Percentiles rank a stretch among this genome's conserved stretches.
phyloP scores from a whole-genome alignment of 257 asterid species.

The Solanum ahanhuiri region DNA sequence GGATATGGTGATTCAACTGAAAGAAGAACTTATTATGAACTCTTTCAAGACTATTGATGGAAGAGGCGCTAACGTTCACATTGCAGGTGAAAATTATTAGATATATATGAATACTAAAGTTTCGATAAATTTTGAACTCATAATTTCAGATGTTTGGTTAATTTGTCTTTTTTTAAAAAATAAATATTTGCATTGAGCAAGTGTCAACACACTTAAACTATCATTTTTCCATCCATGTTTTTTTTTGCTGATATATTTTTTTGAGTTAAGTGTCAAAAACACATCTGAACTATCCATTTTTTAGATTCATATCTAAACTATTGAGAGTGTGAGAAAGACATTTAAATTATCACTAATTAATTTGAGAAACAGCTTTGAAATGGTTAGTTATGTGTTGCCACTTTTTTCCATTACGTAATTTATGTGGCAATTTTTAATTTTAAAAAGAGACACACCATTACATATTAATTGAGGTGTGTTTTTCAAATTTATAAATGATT shows the following conservation, averaged over 20 bases:
- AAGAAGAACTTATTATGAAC: slow-evolving; percentile 54
- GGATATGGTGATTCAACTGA: slow-evolving; percentile 52
- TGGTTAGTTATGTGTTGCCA: not conserved
- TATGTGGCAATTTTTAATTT: too few species aligned
- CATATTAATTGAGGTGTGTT: not conserved
- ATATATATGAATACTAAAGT: not conserved
- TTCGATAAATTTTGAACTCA: not conserved
- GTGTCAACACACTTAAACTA: too few species aligned
- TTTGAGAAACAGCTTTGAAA: too few species aligned
- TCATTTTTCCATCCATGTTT: too few species aligned
- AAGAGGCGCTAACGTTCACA: slow-evolving; percentile 55
- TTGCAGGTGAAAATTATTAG: slow-evolving; percentile 3
- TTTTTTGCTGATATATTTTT: too few species aligned
- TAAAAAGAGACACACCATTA: too few species aligned
- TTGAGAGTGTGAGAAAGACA: too few species aligned
- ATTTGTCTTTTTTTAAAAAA: too few species aligned
- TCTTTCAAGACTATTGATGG: slow-evolving; percentile 66
- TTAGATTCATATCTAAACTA: not conserved
- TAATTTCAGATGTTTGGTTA: not conserved
- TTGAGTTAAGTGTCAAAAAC: too few species aligned
- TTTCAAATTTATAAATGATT: too few species aligned
- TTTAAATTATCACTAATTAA: too few species aligned
- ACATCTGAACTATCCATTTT: too few species aligned
- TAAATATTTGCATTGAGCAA: not conserved
- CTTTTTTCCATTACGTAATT: not conserved